Conservation (phyloP, 2,329 filamentous ascomycete genomes). For the Purpureocillium takamizusanense region DNA sequence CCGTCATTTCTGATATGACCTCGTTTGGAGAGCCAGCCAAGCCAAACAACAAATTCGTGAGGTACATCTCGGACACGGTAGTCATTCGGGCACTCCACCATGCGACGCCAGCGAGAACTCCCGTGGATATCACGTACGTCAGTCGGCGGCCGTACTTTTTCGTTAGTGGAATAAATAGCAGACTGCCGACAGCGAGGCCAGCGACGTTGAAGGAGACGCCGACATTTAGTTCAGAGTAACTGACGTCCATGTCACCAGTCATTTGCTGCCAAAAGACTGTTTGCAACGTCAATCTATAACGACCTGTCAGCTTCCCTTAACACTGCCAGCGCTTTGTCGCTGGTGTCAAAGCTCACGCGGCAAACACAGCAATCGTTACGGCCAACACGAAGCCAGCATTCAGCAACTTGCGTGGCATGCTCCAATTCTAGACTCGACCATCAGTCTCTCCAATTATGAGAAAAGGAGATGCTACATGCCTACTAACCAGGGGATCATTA, state of each 20-base stretch:
- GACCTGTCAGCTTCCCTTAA: no score
- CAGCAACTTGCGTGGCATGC: no score
- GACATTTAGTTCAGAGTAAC: conserved; percentile 14
- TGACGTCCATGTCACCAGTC: conserved; percentile 15
- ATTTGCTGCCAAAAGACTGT: conserved; percentile 12
- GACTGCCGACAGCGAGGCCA: conserved; percentile 21
- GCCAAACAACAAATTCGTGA: conserved; percentile 18
- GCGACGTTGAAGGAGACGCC: conserved; percentile 18
- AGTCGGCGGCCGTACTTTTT: conserved; percentile 24
- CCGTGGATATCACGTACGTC: conserved; percentile 16
- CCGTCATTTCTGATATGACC: conserved; percentile 27
- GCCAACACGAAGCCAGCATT: no score
- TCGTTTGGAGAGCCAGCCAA: conserved; percentile 30
- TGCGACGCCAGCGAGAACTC: conserved; percentile 11
- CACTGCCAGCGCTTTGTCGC: no score
- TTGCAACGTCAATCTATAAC: conserved; percentile 5
- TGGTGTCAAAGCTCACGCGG: no score
- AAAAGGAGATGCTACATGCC: no score
- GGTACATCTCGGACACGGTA: conserved; percentile 12
- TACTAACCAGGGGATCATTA: no score
- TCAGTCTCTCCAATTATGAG: no score
- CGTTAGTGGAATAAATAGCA: conserved; percentile 24
- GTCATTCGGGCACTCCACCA: conserved; percentile 15
- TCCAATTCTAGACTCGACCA: no score
- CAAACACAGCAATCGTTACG: no score